phyloP scores from a whole-genome alignment of 108 stramenopile genomes.

The Skeletonema marinoi region DNA sequence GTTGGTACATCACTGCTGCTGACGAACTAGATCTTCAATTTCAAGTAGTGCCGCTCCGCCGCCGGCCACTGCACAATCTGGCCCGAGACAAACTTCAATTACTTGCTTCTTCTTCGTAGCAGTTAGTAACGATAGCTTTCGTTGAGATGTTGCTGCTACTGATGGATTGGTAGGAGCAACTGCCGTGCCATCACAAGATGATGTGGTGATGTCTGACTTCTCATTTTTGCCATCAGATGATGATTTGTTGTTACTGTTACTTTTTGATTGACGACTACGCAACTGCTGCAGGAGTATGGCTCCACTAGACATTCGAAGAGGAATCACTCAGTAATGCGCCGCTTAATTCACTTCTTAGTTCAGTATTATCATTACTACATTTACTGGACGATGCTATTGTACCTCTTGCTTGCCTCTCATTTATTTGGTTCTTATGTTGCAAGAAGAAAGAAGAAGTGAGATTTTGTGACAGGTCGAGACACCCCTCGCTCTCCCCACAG shows the following conservation, averaged over 20 bases:
- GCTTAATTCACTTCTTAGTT: not conserved
- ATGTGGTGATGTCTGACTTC: not conserved
- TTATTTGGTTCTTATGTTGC: no score
- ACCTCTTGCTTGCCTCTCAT: no score
- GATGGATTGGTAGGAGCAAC: not conserved
- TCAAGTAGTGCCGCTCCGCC: slow-evolving; percentile 45
- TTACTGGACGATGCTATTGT: no score
- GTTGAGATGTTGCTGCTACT: not conserved
- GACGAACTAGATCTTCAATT: slow-evolving; percentile 42
- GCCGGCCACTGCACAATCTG: slow-evolving; percentile 33
- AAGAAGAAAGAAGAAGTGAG: no score
- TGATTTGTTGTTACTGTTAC: not conserved
- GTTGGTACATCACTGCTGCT: not conserved
- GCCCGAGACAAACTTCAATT: slow-evolving; percentile 47
- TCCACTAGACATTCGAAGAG: slow-evolving; percentile 1
- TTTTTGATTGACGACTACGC: not conserved
- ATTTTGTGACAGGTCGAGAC: no score
- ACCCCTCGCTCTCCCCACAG: no score
- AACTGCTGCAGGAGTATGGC: not conserved
- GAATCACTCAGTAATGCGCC: no score
- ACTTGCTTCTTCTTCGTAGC: not conserved
- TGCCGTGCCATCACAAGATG: not conserved
- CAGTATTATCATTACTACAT: no score
- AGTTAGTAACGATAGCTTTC: not conserved
- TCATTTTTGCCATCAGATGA: not conserved